Conservation (phyloP, 2,329 filamentous ascomycete genomes). For the Pseudogymnoascus sp. region DNA sequence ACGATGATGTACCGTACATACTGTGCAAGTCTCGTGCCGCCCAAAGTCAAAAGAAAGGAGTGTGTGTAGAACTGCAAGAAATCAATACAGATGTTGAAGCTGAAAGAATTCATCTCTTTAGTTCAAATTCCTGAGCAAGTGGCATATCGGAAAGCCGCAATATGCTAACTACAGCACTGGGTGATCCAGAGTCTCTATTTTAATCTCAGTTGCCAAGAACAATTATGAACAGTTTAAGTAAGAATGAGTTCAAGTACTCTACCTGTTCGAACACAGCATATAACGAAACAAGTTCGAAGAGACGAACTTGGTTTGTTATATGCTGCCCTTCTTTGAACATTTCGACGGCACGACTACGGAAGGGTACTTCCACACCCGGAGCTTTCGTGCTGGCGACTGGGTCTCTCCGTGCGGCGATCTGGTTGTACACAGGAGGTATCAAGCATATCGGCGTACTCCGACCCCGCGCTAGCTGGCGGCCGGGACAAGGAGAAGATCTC, state of each 20-base stretch:
- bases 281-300: too few relatives aligned
- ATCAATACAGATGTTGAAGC: neutral
- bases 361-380: neutral
- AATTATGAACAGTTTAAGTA: neutral
- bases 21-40: neutral
- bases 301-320: neutral
- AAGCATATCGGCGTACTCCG: slow-evolving; percentile 8
- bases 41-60: neutral
- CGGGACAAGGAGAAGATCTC: slow-evolving; percentile 1
- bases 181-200: neutral
- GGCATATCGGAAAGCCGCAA: neutral
- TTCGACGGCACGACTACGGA: neutral
- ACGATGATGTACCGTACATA: neutral
- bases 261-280: neutral
- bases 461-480: slow-evolving; percentile 1
- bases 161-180: neutral
- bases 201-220: neutral
- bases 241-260: neutral
- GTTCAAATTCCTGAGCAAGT: neutral
- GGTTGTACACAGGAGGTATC: slow-evolving; percentile 1
- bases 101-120: neutral
- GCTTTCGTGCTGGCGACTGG: neutral
- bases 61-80: neutral
- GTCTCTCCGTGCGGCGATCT: neutral
- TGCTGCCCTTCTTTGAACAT: neutral